Evolutionary conservation across 106 monocot species (phyloP), one percentile per base, ranked within the genome.

Genomic region (Vanilla planifolia): DNA sequence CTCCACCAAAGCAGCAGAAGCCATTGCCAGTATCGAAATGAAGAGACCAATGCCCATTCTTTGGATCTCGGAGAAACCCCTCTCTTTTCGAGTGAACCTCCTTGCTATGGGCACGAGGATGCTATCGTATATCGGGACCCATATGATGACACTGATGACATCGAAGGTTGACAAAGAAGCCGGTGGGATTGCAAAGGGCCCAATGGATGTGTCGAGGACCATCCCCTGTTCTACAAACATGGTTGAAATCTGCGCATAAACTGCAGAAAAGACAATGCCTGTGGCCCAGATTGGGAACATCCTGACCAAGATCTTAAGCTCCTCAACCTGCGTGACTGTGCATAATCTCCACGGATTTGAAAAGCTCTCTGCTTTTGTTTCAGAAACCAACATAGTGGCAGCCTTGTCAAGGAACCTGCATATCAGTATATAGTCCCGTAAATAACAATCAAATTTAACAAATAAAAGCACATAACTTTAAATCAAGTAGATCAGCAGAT

Each of bases 151-250:
- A 43, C 69, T 69, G 16, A 87, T 70, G 1, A 76, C 69, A 23
- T 87, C 82, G 2, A 87, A 82, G 28, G 78, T 79, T 8, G 79
- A 69, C 19, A 87, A 43, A 11, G 86, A 82, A 11, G 86, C 86
- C 16, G 86, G 86, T 29, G 87, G 87, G 4, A 87, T 73, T 22
- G 68, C 44, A 63, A 87, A 73, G 36, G 75, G 70, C 24, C 72
- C 78, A 7, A 79, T 26, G 0, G 16, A 28, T 6, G 62, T 82
- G 33, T 87, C 60, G 2, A 87, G 68, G 59, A 79, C 79, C 87
- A 79, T 79, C 19, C 87, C 87, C 60, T 87, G 87, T 60, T 87
- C 79, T 1, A 87, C 34, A 34, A 87, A 87, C 82, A 87, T 77
- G 16, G 80, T 62, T 28, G 82, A 74, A 16, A 64, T 74, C 26